A percentile compares a stretch with the other conserved stretches of the same genome.
Conservation (phyloP, 306 rosid genomes). For the Rubus parviflorus region DNA sequence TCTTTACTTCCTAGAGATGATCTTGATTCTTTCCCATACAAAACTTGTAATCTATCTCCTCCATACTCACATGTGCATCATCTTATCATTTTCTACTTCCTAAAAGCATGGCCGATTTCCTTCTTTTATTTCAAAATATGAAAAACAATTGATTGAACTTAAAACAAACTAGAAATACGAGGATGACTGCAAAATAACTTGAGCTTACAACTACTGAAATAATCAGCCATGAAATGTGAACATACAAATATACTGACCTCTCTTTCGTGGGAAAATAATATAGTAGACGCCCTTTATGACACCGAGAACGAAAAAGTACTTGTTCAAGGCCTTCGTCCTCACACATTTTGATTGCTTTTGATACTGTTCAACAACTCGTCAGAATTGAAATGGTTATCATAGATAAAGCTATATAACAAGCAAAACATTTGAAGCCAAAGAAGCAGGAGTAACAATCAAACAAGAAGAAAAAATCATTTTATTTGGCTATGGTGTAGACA, state of each 20-base stretch:
- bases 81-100: neutral
- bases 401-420: conserved; percentile 20
- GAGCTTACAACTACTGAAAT: neutral
- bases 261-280: conserved; percentile 80
- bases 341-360: conserved; percentile 52
- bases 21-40: neutral
- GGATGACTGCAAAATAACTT: neutral
- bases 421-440: neutral
- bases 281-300: conserved; percentile 96
- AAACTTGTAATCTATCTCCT: neutral
- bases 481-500: conserved; percentile 6
- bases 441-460: neutral
- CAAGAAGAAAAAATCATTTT: conserved; percentile 6
- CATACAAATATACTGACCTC: conserved; percentile 48
- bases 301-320: conserved; percentile 70
- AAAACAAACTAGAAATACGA: neutral
- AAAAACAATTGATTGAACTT: neutral
- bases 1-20: neutral
- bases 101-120: no score
- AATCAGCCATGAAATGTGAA: conserved; percentile 9
- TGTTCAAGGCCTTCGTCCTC: conserved; percentile 75
- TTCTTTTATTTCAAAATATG: neutral
- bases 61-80: neutral
- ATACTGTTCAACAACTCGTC: conserved; percentile 50
- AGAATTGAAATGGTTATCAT: conserved; percentile 16